Base-by-base conservation (phyloP, 2,329 filamentous ascomycete genomes). In the Penicillium sp. region DNA sequence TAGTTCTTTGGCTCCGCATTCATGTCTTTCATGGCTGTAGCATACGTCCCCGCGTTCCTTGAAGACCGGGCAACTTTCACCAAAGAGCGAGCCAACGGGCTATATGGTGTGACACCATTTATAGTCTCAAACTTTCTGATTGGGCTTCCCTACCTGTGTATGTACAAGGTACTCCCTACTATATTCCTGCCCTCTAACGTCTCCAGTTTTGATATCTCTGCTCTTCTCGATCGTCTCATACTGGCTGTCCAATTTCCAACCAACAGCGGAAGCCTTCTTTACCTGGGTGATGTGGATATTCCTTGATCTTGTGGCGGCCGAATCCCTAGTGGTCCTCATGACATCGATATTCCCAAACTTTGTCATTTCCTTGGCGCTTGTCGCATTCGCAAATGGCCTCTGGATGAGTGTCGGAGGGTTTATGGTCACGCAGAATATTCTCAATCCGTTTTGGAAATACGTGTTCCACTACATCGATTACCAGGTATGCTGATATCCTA, bases 361-460 rank as follows among this genome's bases (percentile, higher is more conserved):
- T 61, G 90, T 95, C 47, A 82, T 93, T 42, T 80, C 89, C 0
- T 82, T 95, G 0, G 90, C 91, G 0, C 78, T 91, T 2, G 88
- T 89, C 0, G 90, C 91, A 0, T 95, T 95, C 66, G 87, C 89
- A 23, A 96, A 96, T 72, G 91, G 90, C 0, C 78, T 96, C 7
- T 96, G 90, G 90, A 95, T 95, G 90, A 86, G 83, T 49, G 89
- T 93, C 1, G 85, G 87, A 50, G 91, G 91, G 0, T 95, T 95
- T 75, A 81, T 95, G 71, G 90, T 95, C 2, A 81, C 84, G 3
- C 84, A 86, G 4, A 82, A 78, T 1, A 82, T 86, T 2, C 79
- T 95, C 39, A 95, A 96, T 71, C 83, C 82, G 3, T 96, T 96
- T 64, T 96, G 89, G 85, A 84, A 86, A 70, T 94, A 95, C 65